Base-by-base conservation (phyloP, 331 rosid species). In the Quercus lobata region DNA sequence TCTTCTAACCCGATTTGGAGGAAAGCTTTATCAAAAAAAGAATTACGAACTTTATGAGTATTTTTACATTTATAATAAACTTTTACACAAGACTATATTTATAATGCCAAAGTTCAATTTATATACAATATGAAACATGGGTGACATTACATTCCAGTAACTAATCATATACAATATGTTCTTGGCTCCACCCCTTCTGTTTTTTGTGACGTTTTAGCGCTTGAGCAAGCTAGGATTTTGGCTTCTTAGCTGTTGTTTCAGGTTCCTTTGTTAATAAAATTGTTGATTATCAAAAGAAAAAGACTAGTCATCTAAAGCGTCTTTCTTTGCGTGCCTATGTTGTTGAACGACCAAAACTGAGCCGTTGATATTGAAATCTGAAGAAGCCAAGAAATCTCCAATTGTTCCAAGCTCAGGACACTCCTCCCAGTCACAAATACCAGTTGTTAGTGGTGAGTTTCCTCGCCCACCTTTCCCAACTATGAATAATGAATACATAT, bases 401-500 rank as follows among this genome's bases (percentile, higher is more conserved):
- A 95, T 96, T 0, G 96, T 87, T 75, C 99, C 99, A 21, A 95
- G 91, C 82, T 95, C 98, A 8, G 99, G 97, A 68, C 96, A 95
- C 72, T 95, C 99, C 25, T 95, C 99, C 99, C 99, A 93, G 1
- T 95, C 99, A 65, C 97, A 93, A 91, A 95, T 83, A 3, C 97
- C 96, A 4, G 91, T 89, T 25, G 99, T 95, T 54, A 95, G 69
- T 7, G 94, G 88, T 27, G 93, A 90, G 69, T 93, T 86, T 1
- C 96, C 94, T 78, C 99, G 79, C 27, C 94, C 97, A 21, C 99
- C 98, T 24, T 86, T 91, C 68, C 99, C 98, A 5, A 95, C 98
- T 55, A 95, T 79, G 70, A 91, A 95, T 84, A 93, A 75, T 2
- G 98, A 88, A 69, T 93, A 95, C 93, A 90, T 69, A 44, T 91